A percentile compares a stretch with the other conserved stretches of the same genome.
phyloP scores from a whole-genome alignment of 805 yeast genomes.

The Cyberlindnera galapagoensis region DNA sequence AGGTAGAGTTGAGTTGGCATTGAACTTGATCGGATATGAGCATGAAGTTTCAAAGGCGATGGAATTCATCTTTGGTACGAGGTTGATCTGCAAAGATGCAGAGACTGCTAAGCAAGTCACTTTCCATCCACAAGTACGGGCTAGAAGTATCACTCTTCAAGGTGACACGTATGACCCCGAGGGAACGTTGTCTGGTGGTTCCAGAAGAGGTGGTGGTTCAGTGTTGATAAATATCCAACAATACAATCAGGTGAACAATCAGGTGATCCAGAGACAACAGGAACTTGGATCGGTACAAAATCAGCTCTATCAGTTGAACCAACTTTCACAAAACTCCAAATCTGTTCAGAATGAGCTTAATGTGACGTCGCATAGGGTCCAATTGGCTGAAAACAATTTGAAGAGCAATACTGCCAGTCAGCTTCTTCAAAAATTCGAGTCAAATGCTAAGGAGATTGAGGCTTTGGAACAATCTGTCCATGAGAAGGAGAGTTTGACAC shows the following conservation, averaged over 20 bases:
- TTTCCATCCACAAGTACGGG: constrained; percentile 70
- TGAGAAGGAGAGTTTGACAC: constrained; percentile 28
- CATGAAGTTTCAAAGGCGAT: constrained; percentile 69
- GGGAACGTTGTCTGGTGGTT: constrained; percentile 96
- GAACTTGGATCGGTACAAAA: constrained; percentile 35
- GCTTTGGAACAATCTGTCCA: constrained; percentile 33
- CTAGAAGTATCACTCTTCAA: constrained; percentile 80
- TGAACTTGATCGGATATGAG: constrained; percentile 72
- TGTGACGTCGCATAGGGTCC: constrained; percentile 52
- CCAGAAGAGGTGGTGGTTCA: constrained; percentile 54
- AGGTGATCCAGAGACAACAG: constrained; percentile 34
- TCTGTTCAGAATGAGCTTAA: constrained; percentile 53
- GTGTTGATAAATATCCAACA: constrained; percentile 60
- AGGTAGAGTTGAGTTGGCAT: constrained; percentile 82
- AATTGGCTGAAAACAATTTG: constrained; percentile 46
- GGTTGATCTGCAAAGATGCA: constrained; percentile 84
- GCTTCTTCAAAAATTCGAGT: constrained; percentile 44
- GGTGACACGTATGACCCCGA: constrained; percentile 96
- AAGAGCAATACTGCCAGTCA: constrained; percentile 50
- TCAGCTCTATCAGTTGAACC: constrained; percentile 36
- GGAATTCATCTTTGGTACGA: constrained; percentile 86
- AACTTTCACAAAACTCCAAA: constrained; percentile 42
- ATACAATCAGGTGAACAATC: constrained; percentile 40
- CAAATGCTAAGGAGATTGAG: constrained; percentile 39
- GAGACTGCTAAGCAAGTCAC: constrained; percentile 86